Percentiles rank a stretch among this genome's conserved stretches.
phyloP scores from a whole-genome alignment of 164 flowering plant genomes.

The Tetracentron sinense region DNA sequence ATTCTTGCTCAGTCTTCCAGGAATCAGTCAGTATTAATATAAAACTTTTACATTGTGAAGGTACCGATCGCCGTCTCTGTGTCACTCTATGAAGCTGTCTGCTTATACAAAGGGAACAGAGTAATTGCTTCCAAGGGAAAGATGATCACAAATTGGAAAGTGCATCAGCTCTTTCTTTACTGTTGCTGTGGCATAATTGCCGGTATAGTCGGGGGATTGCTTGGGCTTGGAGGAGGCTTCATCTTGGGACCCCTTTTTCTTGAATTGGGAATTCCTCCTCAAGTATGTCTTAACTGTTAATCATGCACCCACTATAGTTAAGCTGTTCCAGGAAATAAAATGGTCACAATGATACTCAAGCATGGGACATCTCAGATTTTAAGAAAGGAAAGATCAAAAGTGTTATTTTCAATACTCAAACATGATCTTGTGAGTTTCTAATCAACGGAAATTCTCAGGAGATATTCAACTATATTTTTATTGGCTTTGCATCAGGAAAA shows the following conservation, averaged over 20 bases:
- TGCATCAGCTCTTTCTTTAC: conserved; percentile 33
- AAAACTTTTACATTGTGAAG: conserved; percentile 23
- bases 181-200: conserved; percentile 40
- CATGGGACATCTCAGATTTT: no score
- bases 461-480: no score
- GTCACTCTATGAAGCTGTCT: conserved; percentile 44
- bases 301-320: no score
- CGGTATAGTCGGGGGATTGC: conserved; percentile 49
- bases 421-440: no score
- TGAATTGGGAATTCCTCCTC: conserved; percentile 52
- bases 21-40: not conserved
- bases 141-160: conserved; percentile 23
- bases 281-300: conserved; percentile 31
- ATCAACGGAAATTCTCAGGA: no score
- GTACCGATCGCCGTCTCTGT: conserved; percentile 57
- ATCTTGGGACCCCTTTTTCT: conserved; percentile 50
- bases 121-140: conserved; percentile 36
- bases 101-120: conserved; percentile 39
- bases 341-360: no score
- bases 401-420: no score
- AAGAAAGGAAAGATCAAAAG: no score
- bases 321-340: no score
- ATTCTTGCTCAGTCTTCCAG: not conserved
- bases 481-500: no score
- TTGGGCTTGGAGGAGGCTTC: conserved; percentile 56